phyloP scores from a whole-genome alignment of 805 yeast genomes.

The Metschnikowia anglica region DNA sequence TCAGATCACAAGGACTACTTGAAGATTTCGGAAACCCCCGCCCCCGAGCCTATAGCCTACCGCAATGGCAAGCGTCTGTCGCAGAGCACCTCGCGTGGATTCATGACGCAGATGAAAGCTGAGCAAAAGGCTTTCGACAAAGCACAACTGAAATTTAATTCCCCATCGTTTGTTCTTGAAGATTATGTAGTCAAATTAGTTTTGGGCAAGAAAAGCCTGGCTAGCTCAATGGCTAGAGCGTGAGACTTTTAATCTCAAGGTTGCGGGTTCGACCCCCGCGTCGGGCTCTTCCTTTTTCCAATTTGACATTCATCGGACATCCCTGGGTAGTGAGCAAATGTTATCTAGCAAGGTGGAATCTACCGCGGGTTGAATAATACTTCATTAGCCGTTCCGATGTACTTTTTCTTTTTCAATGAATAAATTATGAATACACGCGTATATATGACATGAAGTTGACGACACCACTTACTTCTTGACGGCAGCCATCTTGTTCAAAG shows the following conservation, averaged over 20 bases:
- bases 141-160: too few species aligned
- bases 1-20: too few species aligned
- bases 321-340: too few species aligned
- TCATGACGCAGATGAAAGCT: too few species aligned
- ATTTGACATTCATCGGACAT: too few species aligned
- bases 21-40: too few species aligned
- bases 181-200: too few species aligned
- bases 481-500: slow-evolving; percentile 90
- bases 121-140: too few species aligned
- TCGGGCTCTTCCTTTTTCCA: slow-evolving; percentile 19
- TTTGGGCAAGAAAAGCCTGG: slow-evolving; percentile 20
- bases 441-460: slow-evolving; percentile 8
- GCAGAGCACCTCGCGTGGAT: too few species aligned
- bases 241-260: slow-evolving; percentile 26
- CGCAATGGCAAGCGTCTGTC: too few species aligned
- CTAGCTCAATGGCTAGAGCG: slow-evolving; percentile 28
- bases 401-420: slow-evolving; percentile 7
- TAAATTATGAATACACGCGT: slow-evolving; percentile 13
- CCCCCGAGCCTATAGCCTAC: too few species aligned
- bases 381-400: neutral
- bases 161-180: too few species aligned
- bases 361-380: neutral
- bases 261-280: slow-evolving; percentile 28
- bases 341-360: neutral
- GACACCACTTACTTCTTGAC: slow-evolving; percentile 11